phyloP scores from a whole-genome alignment of 2,329 filamentous ascomycete species.

The Epichloe elymi region DNA sequence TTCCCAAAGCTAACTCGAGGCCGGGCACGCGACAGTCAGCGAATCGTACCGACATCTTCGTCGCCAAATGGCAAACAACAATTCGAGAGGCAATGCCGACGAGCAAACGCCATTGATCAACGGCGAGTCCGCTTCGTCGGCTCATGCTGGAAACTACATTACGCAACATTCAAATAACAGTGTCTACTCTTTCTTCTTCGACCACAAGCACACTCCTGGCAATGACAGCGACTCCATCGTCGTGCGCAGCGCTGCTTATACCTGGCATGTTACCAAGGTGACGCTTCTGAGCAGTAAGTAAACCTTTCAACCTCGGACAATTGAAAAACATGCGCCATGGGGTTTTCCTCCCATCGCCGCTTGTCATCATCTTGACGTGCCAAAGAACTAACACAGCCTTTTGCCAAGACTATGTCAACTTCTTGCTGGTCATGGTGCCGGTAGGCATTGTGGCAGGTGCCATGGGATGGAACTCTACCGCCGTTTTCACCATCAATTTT shows the following conservation, averaged over 20 bases:
- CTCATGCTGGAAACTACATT: constrained; percentile 10
- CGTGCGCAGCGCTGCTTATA: constrained; percentile 32
- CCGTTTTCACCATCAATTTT: constrained; percentile 70
- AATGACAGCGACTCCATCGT: constrained; percentile 32
- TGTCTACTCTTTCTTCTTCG: constrained; percentile 32
- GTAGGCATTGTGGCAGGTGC: constrained; percentile 56
- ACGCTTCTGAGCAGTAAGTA: constrained; percentile 46
- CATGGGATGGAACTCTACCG: constrained; percentile 48
- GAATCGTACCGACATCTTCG: constrained; percentile 6
- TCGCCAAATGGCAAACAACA: constrained; percentile 21
- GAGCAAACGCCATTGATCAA: constrained; percentile 32
- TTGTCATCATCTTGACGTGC: neutral
- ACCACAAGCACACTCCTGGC: constrained; percentile 37
- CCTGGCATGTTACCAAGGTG: constrained; percentile 43
- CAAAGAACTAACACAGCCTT: neutral
- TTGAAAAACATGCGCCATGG: neutral
- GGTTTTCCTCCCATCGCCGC: too few relatives aligned
- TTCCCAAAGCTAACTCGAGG: neutral
- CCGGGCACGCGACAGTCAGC: constrained; percentile 1
- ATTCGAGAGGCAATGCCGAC: constrained; percentile 13
- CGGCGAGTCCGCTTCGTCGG: constrained; percentile 17
- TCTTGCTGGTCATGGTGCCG: constrained; percentile 60
- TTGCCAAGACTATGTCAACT: constrained; percentile 46
- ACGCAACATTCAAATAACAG: constrained; percentile 11
- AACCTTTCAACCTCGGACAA: neutral